Evolutionary conservation across 2,329 filamentous ascomycete genomes (phyloP).

Genomic region (Hawksworthiomyces lignivorus): DNA sequence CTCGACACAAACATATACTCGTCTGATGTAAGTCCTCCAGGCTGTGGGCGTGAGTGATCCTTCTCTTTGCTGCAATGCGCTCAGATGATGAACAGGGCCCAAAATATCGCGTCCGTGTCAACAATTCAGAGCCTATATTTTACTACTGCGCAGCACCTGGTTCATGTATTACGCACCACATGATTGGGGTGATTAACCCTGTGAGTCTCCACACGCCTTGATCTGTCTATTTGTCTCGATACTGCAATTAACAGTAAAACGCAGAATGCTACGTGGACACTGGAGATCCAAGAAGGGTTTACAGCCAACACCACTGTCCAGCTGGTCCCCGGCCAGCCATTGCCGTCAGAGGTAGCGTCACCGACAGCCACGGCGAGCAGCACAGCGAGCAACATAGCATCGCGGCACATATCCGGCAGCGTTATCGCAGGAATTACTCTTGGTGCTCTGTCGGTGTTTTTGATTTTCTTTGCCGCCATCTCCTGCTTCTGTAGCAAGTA

Average conservation of each 20-base stretch:
- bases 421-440: too few species aligned
- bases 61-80: too few species aligned
- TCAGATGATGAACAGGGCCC: too few species aligned
- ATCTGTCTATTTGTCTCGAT: background rate
- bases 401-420: too few species aligned
- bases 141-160: conserved; percentile 62
- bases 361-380: conserved; percentile 15
- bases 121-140: conserved; percentile 57
- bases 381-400: too few species aligned
- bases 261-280: conserved; percentile 39
- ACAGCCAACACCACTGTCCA: conserved; percentile 42
- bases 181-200: conserved; percentile 72
- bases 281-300: conserved; percentile 37
- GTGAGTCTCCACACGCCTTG: conserved; percentile 27
- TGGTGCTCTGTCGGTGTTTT: too few species aligned
- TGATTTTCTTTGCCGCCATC: too few species aligned
- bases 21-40: too few species aligned
- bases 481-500: too few species aligned
- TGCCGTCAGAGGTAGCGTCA: conserved; percentile 38
- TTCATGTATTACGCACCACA: conserved; percentile 57
- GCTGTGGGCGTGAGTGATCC: too few species aligned
- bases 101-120: conserved; percentile 38
- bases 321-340: conserved; percentile 48
- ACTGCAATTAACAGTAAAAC: background rate
- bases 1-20: conserved; percentile 37